Evolutionary conservation across 352 stramenopile genomes (phyloP).

Genomic region (Blastocystis sp.): DNA sequence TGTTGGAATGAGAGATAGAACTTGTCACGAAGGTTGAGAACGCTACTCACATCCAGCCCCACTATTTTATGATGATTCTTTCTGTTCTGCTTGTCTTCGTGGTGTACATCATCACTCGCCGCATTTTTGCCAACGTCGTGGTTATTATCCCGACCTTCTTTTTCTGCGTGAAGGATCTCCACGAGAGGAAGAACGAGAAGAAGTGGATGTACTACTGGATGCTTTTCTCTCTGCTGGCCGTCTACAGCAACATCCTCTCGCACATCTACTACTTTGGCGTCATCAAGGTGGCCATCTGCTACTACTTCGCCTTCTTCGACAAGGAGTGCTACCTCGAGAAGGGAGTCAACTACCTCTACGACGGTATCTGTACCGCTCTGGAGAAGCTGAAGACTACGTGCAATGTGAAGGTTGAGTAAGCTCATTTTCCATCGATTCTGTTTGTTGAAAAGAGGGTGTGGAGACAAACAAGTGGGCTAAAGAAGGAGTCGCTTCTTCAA

Average conservation of each 20-base stretch:
- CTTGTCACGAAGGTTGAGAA: slow-evolving; percentile 29
- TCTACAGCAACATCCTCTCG: background rate
- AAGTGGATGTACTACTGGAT: slow-evolving; percentile 64
- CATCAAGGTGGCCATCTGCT: slow-evolving; percentile 19
- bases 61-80: slow-evolving; percentile 46
- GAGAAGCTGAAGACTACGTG: background rate
- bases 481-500: background rate
- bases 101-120: slow-evolving; percentile 1
- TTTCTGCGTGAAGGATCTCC: slow-evolving; percentile 8
- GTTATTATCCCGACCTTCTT: slow-evolving; percentile 4
- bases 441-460: background rate
- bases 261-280: slow-evolving; percentile 22
- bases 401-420: background rate
- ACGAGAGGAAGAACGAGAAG: background rate
- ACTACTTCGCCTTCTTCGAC: slow-evolving; percentile 61
- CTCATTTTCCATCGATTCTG: background rate
- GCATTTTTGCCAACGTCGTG: background rate
- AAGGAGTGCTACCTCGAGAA: slow-evolving; percentile 43
- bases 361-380: background rate
- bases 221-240: background rate
- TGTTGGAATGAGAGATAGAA: slow-evolving; percentile 9
- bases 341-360: background rate
- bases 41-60: background rate
- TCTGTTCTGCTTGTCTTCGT: background rate
- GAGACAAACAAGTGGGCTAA: background rate